These are phyloP conservation scores for Solanum peruvianum DNA, from an alignment of 257 asterid genomes.

Conservation along the genomic window DNA sequence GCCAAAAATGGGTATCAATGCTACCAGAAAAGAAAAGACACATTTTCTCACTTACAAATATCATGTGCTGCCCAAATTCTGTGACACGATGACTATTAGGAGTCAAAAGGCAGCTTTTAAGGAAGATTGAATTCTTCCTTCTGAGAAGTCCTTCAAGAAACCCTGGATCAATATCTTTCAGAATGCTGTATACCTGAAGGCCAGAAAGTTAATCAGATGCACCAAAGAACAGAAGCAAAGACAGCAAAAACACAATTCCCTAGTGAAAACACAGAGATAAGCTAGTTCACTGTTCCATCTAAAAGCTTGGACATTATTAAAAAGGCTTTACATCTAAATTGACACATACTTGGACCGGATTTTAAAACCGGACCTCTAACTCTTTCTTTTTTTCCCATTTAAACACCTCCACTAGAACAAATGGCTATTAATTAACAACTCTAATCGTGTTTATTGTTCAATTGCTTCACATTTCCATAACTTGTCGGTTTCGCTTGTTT, in stretches of 20 bases:
- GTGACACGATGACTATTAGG: slow-evolving; percentile 87
- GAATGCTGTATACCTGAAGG: slow-evolving; percentile 56
- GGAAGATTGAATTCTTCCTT: slow-evolving; percentile 51
- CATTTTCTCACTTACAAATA: slow-evolving; percentile 41
- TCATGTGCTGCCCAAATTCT: slow-evolving; percentile 68
- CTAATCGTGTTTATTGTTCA: neutral
- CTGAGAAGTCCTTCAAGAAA: slow-evolving; percentile 31
- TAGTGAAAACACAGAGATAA: neutral
- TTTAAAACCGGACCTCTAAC: neutral
- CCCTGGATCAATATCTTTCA: slow-evolving; percentile 54
- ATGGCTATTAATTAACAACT: neutral
- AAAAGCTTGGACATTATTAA: neutral
- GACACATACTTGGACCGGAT: neutral
- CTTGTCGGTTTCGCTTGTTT: neutral
- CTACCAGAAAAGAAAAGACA: neutral
- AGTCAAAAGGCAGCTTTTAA: slow-evolving; percentile 63
- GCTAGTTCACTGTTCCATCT: neutral
- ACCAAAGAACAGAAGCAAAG: neutral
- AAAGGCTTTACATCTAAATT: neutral
- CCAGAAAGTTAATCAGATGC: neutral
- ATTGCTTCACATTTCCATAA: neutral
- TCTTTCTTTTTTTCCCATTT: neutral
- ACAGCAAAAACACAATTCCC: neutral
- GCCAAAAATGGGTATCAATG: neutral
- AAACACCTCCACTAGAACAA: neutral